Base-by-base conservation (phyloP, 2,329 filamentous ascomycete species). In the Colletotrichum viniferum region DNA sequence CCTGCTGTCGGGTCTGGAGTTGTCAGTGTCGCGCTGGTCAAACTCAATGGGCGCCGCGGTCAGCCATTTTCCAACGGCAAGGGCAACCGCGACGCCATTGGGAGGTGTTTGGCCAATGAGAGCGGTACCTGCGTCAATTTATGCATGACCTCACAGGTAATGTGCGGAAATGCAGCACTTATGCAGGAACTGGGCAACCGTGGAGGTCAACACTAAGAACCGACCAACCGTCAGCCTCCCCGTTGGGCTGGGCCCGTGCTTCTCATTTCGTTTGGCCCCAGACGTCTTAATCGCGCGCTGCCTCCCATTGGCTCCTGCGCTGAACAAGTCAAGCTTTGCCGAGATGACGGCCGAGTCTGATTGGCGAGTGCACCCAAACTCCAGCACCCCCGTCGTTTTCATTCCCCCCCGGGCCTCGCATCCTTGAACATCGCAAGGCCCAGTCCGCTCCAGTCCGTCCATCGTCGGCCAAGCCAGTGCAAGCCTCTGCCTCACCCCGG, bases 311-410 rank as follows among this genome's bases (percentile, higher is more conserved):
- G 74, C 34, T 74, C 28, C 52, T 62, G 55, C 13, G 14, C 16
- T 13, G 65, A 58, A 66, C n/a, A 55, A 64, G 64, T 76, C 71
- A 67, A 76, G 71, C 71, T 74, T 76, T 76, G 74, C 74, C 65
- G 74, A 76, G 74, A 74, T 74, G 65, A 71, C 16, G 65, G 60
- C 71, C 65, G 52, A 61, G 65, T 74, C 66, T 76, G 71, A 76
- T 74, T 76, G 74, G 74, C 71, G 65, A 74, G 52, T 13, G 14
- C 30, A 18, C 56, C 52, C 60, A 24, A 38, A 56, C 60, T 32
- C 60, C 18, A 61, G 30, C 16, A 60, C 24, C 60, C 71, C 30
- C 60, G 71, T 65, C 36, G 10, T 63, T 66, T 56, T 76, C 73
- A 76, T 73, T 73, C 73, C 70, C 73, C 56, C 69, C 56, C 55